Conservation (phyloP, 768 basidiomycete species). For the Crepidotus variabilis region DNA sequence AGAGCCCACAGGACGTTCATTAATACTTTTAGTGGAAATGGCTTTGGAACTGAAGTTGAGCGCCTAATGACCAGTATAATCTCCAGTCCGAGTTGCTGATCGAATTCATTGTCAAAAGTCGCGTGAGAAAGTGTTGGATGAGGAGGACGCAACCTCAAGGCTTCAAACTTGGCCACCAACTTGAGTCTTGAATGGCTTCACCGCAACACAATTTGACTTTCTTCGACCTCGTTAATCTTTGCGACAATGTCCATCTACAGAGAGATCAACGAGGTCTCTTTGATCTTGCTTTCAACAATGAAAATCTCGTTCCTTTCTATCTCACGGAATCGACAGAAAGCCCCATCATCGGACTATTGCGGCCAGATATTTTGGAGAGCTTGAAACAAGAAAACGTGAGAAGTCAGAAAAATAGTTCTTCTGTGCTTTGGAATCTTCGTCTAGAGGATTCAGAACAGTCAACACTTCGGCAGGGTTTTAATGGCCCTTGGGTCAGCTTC, state of each 20-base stretch:
- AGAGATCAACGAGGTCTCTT: conserved; percentile 19
- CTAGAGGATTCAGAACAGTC: conserved; percentile 24
- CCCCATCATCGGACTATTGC: conserved; percentile 58
- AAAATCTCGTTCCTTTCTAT: conserved; percentile 52
- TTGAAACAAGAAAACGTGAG: conserved; percentile 48
- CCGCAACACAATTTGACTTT: conserved; percentile 33
- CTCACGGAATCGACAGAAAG: conserved; percentile 47
- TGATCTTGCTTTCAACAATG: conserved; percentile 24
- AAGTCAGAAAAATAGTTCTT: conserved; percentile 19
- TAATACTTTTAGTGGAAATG: too few relatives aligned
- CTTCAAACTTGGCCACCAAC: too few relatives aligned
- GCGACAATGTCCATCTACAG: conserved; percentile 63
- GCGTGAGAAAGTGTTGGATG: too few relatives aligned
- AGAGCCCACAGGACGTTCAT: too few relatives aligned
- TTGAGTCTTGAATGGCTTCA: too few relatives aligned
- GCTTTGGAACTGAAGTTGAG: too few relatives aligned
- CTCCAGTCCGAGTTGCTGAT: too few relatives aligned
- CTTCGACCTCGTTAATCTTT: conserved; percentile 60
- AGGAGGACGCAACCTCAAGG: too few relatives aligned
- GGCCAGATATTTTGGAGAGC: conserved; percentile 51
- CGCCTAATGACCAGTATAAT: too few relatives aligned
- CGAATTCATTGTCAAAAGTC: too few relatives aligned
- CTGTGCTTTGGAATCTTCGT: conserved; percentile 39
- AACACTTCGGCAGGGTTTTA: conserved; percentile 19
- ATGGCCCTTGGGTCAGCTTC: conserved; percentile 46